These are phyloP conservation scores for Candida krabiensis DNA, from an alignment of 805 yeast species.

Conservation along the genomic window DNA sequence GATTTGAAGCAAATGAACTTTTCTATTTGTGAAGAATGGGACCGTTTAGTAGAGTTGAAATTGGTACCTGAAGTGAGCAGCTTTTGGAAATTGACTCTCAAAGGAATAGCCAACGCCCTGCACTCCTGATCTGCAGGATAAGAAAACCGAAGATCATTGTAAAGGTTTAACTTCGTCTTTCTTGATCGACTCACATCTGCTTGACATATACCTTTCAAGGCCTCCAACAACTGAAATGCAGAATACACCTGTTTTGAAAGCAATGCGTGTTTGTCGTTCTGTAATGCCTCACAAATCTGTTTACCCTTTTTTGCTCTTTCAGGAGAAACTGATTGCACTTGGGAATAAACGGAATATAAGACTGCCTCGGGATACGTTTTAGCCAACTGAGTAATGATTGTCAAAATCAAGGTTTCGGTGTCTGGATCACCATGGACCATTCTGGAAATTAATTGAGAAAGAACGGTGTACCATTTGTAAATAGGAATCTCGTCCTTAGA, in stretches of 20 bases:
- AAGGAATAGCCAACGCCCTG: constrained; percentile 66
- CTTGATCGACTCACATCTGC: constrained; percentile 36
- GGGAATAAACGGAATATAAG: constrained; percentile 80
- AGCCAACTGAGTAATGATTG: constrained; percentile 59
- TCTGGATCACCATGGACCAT: constrained; percentile 59
- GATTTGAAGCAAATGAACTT: constrained; percentile 52
- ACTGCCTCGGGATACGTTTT: constrained; percentile 75
- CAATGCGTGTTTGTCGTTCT: constrained; percentile 14
- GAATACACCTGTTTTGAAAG: constrained; percentile 24
- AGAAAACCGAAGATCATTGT: constrained; percentile 41
- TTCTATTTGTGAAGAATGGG: constrained; percentile 15
- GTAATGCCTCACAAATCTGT: constrained; percentile 39
- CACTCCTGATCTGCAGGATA: constrained; percentile 29
- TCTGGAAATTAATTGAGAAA: constrained; percentile 84
- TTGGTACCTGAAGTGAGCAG: constrained; percentile 54
- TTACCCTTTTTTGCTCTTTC: constrained; percentile 48
- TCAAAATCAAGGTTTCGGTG: constrained; percentile 54
- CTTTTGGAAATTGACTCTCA: constrained; percentile 65
- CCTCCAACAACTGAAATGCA: constrained; percentile 39
- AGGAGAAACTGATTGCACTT: constrained; percentile 55
- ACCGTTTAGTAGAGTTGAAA: constrained; percentile 36
- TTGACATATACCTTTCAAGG: constrained; percentile 44
- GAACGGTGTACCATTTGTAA: constrained; percentile 74
- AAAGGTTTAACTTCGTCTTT: constrained; percentile 37
- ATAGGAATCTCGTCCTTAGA: constrained; percentile 45